A percentile compares a stretch with the other conserved stretches of the same genome.
Conservation (phyloP, 129 eudicot genomes). For the Lonicera japonica region DNA sequence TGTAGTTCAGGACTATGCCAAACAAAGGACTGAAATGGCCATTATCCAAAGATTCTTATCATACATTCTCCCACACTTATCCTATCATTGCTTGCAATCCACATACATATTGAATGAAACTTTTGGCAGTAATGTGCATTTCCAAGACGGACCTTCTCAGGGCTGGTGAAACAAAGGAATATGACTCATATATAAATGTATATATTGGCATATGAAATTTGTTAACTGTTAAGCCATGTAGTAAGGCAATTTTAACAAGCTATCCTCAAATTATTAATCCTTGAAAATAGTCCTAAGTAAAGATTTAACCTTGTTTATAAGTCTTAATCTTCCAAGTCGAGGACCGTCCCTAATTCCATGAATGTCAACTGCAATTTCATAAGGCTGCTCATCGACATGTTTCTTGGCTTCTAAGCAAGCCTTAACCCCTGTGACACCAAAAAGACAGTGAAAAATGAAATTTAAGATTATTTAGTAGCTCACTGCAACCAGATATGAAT, state of each 20-base stretch:
- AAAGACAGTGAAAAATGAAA: background rate
- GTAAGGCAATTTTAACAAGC: too few relatives aligned
- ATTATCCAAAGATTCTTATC: too few relatives aligned
- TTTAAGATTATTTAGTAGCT: background rate
- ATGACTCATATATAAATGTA: background rate
- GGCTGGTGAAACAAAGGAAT: too few relatives aligned
- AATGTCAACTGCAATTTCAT: slow-evolving; percentile 65
- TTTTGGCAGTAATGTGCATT: too few relatives aligned
- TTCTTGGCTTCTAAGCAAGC: slow-evolving; percentile 74
- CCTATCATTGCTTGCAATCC: too few relatives aligned
- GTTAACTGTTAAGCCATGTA: too few relatives aligned
- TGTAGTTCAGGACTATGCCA: too few relatives aligned
- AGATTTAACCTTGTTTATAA: slow-evolving; percentile 56
- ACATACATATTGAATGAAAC: too few relatives aligned
- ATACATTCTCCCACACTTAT: too few relatives aligned
- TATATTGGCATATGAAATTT: background rate
- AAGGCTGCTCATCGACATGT: slow-evolving; percentile 63
- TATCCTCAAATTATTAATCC: too few relatives aligned
- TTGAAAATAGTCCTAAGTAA: background rate
- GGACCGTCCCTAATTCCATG: slow-evolving; percentile 89
- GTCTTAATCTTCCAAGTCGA: slow-evolving; percentile 67
- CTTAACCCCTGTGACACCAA: slow-evolving; percentile 54
- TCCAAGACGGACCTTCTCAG: too few relatives aligned
- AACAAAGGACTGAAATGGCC: too few relatives aligned
- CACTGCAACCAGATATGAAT: background rate